Percentiles rank a stretch among this genome's conserved stretches.
phyloP scores from a whole-genome alignment of 148 eudicot species.

The Chenopodium quinoa region DNA sequence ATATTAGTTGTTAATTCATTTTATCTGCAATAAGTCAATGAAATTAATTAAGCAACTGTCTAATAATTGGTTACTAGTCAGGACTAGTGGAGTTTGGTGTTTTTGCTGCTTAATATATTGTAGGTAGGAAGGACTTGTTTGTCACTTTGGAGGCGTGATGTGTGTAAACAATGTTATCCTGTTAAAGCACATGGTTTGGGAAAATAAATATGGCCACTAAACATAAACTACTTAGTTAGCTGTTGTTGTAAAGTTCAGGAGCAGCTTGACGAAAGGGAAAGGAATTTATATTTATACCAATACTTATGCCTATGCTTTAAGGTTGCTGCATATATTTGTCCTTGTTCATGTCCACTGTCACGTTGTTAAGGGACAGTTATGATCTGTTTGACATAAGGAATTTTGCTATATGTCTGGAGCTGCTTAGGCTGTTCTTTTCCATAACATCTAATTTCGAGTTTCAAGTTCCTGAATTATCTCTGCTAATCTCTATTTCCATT shows the following conservation, averaged over 20 bases:
- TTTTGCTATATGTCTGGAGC: not conserved
- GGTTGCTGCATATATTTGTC: not conserved
- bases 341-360: not conserved
- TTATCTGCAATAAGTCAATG: constrained; percentile 3
- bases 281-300: not conserved
- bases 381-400: not conserved
- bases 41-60: not conserved
- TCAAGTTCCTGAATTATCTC: not conserved
- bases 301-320: not conserved
- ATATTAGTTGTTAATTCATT: constrained; percentile 4
- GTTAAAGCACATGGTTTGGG: constrained; percentile 27
- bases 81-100: constrained; percentile 7
- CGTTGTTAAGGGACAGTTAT: not conserved
- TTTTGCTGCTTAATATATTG: constrained; percentile 9
- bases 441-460: not conserved
- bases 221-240: not conserved
- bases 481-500: not conserved
- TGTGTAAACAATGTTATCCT: constrained; percentile 32
- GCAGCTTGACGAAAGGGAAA: not conserved
- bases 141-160: constrained; percentile 22
- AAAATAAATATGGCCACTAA: constrained; percentile 26
- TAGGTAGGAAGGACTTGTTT: constrained; percentile 21
- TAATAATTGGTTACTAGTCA: not conserved
- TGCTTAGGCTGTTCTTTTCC: not conserved
- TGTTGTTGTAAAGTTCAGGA: constrained; percentile 11